A percentile compares a stretch with the other conserved stretches of the same genome.
These are phyloP conservation scores for Fusarium aywerte DNA, from an alignment of 2,329 filamentous ascomycete genomes.

Conservation along the genomic window DNA sequence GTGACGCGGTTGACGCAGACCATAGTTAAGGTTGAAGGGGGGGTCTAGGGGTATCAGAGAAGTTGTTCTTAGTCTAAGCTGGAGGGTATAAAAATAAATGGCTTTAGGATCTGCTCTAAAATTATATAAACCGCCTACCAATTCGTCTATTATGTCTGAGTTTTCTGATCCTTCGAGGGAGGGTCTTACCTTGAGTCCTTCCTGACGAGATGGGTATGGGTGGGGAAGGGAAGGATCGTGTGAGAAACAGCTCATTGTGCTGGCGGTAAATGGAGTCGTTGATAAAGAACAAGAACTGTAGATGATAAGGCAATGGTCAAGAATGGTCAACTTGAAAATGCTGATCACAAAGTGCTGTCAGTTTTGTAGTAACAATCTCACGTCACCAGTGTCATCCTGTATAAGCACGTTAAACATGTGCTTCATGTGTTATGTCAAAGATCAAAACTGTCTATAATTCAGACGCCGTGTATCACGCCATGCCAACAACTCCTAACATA, in stretches of 20 bases:
- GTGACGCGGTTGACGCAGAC: background rate
- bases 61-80: too few relatives aligned
- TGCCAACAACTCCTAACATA: conserved; percentile 12
- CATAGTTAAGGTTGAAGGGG: conserved; percentile 3
- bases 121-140: too few relatives aligned
- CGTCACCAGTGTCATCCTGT: background rate
- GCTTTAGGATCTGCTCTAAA: too few relatives aligned
- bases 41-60: background rate
- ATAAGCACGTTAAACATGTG: background rate
- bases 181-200: too few relatives aligned
- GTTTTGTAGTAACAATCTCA: too few relatives aligned
- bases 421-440: background rate
- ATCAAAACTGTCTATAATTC: conserved; percentile 4
- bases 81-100: too few relatives aligned
- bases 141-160: too few relatives aligned
- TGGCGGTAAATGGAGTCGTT: conserved; percentile 17
- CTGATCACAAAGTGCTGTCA: too few relatives aligned
- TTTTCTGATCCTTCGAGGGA: too few relatives aligned
- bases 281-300: background rate
- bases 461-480: conserved; percentile 19
- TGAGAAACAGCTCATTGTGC: conserved; percentile 37
- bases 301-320: background rate
- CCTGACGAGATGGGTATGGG: conserved; percentile 14
- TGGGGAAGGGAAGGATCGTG: conserved; percentile 25
- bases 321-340: background rate